phyloP scores from a whole-genome alignment of 495 filamentous ascomycete species.

The Penicillium manginii region DNA sequence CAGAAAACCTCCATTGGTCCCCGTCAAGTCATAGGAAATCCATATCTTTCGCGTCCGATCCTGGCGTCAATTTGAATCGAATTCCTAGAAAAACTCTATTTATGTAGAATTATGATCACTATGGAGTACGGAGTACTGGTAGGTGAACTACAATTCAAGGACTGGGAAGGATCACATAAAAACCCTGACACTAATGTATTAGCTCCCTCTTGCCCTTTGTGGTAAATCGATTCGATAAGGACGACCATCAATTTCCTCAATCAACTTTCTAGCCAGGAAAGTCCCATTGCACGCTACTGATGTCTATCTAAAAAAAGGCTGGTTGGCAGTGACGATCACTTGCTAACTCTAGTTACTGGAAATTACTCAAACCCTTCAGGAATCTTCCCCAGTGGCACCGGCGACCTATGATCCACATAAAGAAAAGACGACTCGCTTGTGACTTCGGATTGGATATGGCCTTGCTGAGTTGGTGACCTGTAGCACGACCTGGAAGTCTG shows the following conservation, averaged over 20 bases:
- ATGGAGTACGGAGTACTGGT: no score
- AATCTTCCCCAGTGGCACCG: neutral
- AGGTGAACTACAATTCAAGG: no score
- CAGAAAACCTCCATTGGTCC: neutral
- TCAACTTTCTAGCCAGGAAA: no score
- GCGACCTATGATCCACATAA: neutral
- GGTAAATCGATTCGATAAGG: neutral
- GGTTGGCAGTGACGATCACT: no score
- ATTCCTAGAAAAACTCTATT: neutral
- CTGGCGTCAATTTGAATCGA: neutral
- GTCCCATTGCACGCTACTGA: no score
- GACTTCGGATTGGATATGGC: constrained; percentile 1
- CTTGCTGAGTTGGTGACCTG: constrained; percentile 3
- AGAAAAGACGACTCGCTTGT: constrained; percentile 1
- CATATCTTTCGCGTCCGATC: neutral
- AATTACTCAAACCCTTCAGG: constrained; percentile 1
- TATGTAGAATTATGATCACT: neutral
- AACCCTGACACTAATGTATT: neutral
- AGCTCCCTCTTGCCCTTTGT: neutral
- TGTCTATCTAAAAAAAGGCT: no score
- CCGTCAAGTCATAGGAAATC: neutral
- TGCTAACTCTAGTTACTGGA: no score
- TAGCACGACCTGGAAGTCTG: neutral
- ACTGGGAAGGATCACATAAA: neutral
- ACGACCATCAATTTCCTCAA: neutral